phyloP scores from a whole-genome alignment of 495 filamentous ascomycete species.

The Massariosphaeria phaeospora region DNA sequence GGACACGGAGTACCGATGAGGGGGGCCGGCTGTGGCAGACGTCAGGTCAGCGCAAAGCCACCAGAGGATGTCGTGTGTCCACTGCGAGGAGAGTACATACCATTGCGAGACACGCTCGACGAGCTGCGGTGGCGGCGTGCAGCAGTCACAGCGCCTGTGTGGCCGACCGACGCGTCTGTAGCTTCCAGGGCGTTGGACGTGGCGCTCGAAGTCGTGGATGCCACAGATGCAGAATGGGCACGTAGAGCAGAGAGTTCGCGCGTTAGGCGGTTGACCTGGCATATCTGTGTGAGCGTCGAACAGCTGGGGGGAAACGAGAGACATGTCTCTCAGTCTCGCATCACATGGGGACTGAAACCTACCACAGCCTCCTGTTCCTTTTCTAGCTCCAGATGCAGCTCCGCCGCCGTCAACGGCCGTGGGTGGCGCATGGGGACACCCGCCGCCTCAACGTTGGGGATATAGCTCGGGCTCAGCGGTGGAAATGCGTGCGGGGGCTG shows the following conservation, averaged over 20 bases:
- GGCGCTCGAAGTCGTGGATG: slow-evolving; percentile 72
- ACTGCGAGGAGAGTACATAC: slow-evolving; percentile 44
- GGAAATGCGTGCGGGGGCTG: slow-evolving; percentile 24
- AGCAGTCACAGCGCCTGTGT: slow-evolving; percentile 51
- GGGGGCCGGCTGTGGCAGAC: slow-evolving; percentile 27
- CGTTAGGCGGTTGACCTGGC: slow-evolving; percentile 83
- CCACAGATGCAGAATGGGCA: slow-evolving; percentile 71
- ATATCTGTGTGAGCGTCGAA: background rate
- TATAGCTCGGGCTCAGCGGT: slow-evolving; percentile 31
- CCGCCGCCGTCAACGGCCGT: slow-evolving; percentile 75
- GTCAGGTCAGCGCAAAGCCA: slow-evolving; percentile 29
- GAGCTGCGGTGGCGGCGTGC: slow-evolving; percentile 62
- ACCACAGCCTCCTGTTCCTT: slow-evolving; percentile 95
- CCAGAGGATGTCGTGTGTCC: slow-evolving; percentile 16
- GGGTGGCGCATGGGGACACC: slow-evolving; percentile 71
- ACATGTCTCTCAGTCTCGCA: too few relatives aligned
- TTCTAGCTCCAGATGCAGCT: slow-evolving; percentile 80
- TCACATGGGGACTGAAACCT: too few relatives aligned
- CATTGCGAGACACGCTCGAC: slow-evolving; percentile 55
- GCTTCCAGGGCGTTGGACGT: slow-evolving; percentile 41
- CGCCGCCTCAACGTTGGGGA: slow-evolving; percentile 24
- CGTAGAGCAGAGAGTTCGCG: slow-evolving; percentile 77
- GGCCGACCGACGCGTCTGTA: slow-evolving; percentile 42
- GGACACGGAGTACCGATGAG: slow-evolving; percentile 27
- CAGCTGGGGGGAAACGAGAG: background rate